phyloP scores from a whole-genome alignment of 2,329 filamentous ascomycete species.

The Colletotrichum tabaci region DNA sequence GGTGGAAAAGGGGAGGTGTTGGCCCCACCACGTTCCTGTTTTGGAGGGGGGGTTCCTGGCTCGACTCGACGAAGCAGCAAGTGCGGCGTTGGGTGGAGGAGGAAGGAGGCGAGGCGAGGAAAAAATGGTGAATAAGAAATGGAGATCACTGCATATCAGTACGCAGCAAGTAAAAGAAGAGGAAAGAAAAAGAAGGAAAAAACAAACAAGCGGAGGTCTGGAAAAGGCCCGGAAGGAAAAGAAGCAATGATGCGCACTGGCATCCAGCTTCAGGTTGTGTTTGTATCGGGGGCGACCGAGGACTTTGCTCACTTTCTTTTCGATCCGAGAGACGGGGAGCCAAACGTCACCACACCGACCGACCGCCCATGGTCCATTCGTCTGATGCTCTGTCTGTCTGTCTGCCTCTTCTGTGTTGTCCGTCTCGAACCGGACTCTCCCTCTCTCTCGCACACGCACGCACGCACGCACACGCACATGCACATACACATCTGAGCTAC shows the following conservation, averaged over 20 bases:
- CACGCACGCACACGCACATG: too few relatives aligned
- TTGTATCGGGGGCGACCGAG: neutral
- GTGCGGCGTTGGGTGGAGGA: neutral
- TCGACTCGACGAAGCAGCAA: neutral
- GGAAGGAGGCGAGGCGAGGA: neutral
- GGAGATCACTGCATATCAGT: neutral
- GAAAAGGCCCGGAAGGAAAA: neutral
- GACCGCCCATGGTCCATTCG: neutral
- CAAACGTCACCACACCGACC: neutral
- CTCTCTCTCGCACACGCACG: too few relatives aligned
- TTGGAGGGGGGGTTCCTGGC: neutral
- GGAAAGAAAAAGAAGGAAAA: neutral
- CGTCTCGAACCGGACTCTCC: too few relatives aligned
- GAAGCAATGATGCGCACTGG: slow-evolving; percentile 15
- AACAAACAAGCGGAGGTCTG: neutral
- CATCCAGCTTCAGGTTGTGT: slow-evolving; percentile 8
- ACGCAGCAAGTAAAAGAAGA: too few relatives aligned
- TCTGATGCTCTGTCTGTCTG: neutral
- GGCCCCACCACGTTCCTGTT: slow-evolving; percentile 4
- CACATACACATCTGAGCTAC: too few relatives aligned
- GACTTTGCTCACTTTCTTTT: neutral
- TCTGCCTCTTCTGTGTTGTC: neutral
- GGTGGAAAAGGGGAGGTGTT: neutral
- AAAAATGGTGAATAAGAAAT: neutral
- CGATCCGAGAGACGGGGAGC: slow-evolving; percentile 8